Base-by-base conservation (phyloP, 2,329 filamentous ascomycete genomes). In the Juglanconis sp. region DNA sequence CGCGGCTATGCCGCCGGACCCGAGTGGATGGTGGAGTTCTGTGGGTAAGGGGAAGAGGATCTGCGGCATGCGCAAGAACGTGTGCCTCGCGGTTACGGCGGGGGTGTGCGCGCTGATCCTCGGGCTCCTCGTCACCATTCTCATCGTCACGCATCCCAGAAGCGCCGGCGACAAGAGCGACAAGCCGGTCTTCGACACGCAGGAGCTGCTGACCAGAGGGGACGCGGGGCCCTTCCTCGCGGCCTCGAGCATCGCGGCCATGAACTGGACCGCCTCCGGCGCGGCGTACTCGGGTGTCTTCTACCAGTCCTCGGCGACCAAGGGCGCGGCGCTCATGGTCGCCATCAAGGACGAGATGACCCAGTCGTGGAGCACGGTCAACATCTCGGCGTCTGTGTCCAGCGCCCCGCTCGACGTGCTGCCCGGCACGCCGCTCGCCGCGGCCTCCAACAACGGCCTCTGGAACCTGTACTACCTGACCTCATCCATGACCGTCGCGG, bases 381-480 rank as follows among this genome's bases (percentile, higher is more conserved):
- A 61, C 50, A 44, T 61, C 30, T 58, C 54, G 31, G 55, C 49
- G 42, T 49, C 59, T 5, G 59, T 40, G 9, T 31, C 47, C 15
- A 17, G 35, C 5, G 32, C 49, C 8, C 58, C 53, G 30, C 49
- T 61, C 24, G 56, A 56, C 61, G 55, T 61, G 24, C 55, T 64
- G 31, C 57, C 59, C 9, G 57, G 63, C 7, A 61, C 63, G 35
- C 61, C 63, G 5, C 44, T 64, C 31, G 57, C 63, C 2, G 58
- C 49, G 11, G 63, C 55, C 36, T 58, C 47, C 53, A 61, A 64
- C 63, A 56, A 51, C 32, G 50, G 56, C 35, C 48, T 63, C 30
- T 61, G 61, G 57, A 61, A 50, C 47, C 32, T 63, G 8, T 63
- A 61, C 61, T 64, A 63, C 44, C 46, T 61, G 36, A 61, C 53